Conservation (phyloP, 2,329 filamentous ascomycete species). For the Verticillium nonalfalfae region DNA sequence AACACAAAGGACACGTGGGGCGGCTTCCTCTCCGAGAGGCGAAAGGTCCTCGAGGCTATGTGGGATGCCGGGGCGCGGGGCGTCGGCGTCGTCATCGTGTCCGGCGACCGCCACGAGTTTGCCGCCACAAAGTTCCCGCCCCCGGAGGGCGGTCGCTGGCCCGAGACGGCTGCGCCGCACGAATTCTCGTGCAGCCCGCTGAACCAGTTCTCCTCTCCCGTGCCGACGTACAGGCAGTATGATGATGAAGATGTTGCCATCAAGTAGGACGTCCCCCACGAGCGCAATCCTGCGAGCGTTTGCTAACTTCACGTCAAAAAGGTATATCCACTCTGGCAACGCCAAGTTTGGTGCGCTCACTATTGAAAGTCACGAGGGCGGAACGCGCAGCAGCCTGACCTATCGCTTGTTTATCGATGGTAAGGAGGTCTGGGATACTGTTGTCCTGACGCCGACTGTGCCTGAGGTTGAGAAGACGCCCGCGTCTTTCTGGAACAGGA, state of each 20-base stretch:
- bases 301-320: conserved; percentile 27
- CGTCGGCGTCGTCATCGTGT: conserved; percentile 74
- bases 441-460: conserved; percentile 41
- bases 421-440: conserved; percentile 65
- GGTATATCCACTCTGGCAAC: conserved; percentile 76
- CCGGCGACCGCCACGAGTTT: conserved; percentile 95
- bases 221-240: conserved; percentile 74
- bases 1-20: conserved; percentile 91
- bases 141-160: conserved; percentile 55
- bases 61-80: conserved; percentile 77
- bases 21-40: conserved; percentile 78
- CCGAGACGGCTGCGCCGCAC: conserved; percentile 61
- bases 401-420: conserved; percentile 84
- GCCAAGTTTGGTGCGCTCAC: conserved; percentile 84
- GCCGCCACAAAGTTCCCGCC: conserved; percentile 76
- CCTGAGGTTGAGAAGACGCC: conserved; percentile 19
- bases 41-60: conserved; percentile 77
- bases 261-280: conserved; percentile 53
- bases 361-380: conserved; percentile 60
- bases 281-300: neutral
- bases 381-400: conserved; percentile 65
- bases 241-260: conserved; percentile 78
- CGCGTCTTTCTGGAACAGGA: conserved; percentile 40
- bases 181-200: conserved; percentile 91
- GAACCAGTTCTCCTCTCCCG: conserved; percentile 88